Evolutionary conservation across 768 basidiomycete genomes (phyloP).

Genomic region (Xerocomellus chrysenteron): DNA sequence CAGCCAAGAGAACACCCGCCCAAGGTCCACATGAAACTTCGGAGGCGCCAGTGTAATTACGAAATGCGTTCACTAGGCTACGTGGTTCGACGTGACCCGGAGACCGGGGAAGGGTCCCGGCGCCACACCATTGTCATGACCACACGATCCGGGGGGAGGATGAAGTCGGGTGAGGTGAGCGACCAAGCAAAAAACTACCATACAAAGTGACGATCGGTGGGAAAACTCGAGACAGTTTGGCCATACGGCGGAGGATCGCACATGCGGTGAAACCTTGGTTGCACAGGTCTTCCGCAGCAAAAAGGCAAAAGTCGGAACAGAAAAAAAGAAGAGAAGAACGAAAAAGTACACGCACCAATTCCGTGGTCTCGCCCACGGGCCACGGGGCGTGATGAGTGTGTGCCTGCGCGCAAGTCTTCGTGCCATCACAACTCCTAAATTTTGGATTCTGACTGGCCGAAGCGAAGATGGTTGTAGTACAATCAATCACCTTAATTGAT

Average conservation of each 20-base stretch:
- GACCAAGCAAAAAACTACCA: not conserved
- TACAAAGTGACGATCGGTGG: not conserved
- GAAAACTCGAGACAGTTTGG: not conserved
- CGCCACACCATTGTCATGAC: not conserved
- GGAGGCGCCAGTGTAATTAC: not conserved
- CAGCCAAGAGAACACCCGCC: not conserved
- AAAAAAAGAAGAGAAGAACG: not conserved
- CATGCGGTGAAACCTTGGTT: not conserved
- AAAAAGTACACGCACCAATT: not conserved
- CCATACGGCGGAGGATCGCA: not conserved
- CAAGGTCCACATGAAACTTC: slow-evolving; percentile 2
- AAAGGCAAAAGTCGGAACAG: not conserved
- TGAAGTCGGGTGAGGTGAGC: too few species aligned
- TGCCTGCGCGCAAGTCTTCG: not conserved
- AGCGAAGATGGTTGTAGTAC: not conserved
- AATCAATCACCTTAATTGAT: not conserved
- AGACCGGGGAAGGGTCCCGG: not conserved
- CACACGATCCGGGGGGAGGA: not conserved
- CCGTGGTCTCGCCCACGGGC: not conserved
- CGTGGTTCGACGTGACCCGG: not conserved
- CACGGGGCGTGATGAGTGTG: not conserved
- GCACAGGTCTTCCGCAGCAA: not conserved
- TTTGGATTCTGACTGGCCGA: not conserved
- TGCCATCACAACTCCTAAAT: not conserved
- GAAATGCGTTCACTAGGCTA: not conserved